Base-by-base conservation (phyloP, 306 rosid genomes). In the Abrus precatorius region DNA sequence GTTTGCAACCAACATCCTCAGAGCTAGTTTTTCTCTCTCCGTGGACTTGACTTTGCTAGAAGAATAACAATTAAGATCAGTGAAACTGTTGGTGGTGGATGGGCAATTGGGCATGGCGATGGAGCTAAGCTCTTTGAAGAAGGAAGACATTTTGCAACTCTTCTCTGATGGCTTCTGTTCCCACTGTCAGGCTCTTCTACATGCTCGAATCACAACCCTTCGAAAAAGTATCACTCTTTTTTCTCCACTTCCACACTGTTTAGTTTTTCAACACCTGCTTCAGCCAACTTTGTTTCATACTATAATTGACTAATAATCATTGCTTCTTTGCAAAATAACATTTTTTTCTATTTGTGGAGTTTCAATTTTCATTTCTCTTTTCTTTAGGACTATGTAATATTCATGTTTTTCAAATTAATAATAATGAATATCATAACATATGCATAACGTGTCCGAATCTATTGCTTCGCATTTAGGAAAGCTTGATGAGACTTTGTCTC, bases 131-230 rank as follows among this genome's bases (percentile, higher is more conserved):
- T 80, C 76, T 30, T 12, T 87, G 55, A 75, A 55, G 14, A 84
- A 82, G 40, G 77, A 81, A 6, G 84, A 87, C n/a, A 78, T 89
- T 11, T 8, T 85, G 53, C 30, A 85, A 11, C 27, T 83, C 63
- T 68, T 89, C 56, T 85, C 90, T 4, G 34, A 71, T 33, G 83
- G 55, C 4, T 40, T 89, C 53, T 89, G 92, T 66, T 1, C 30
- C 2, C 77, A 67, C 53, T 89, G 92, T 7, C n/a, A 74, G n/a
- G 2, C 2, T 80, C 82, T 54, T 13, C 6, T 89, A 3, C 82
- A 74, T 54, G 4, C 38, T 28, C 80, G 89, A 45, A 61, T 85
- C 0, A 56, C 1, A 66, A 10, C 9, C 34, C 65, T 76, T 30
- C 55, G 12, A 20, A 86, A 76, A 65, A 77, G 84, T 72, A 71